phyloP scores from a whole-genome alignment of 2,329 filamentous ascomycete genomes.

The Aspergillus piperis region DNA sequence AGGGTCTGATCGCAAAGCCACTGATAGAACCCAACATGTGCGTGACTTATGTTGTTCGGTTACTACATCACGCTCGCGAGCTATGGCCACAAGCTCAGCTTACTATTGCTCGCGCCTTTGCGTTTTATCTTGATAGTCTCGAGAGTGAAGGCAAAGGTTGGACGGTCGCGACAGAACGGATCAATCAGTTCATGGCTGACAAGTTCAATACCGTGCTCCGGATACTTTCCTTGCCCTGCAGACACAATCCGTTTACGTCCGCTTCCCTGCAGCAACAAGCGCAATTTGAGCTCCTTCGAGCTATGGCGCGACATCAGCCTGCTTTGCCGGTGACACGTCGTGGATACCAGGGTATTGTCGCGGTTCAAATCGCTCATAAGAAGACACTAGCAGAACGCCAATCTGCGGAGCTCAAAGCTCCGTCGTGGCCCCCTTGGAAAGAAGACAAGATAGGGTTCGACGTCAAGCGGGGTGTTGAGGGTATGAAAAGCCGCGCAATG shows the following conservation, averaged over 20 bases:
- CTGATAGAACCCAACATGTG: conserved; percentile 33
- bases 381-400: conserved; percentile 59
- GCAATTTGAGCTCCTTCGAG: conserved; percentile 58
- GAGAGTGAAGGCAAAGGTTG: conserved; percentile 1
- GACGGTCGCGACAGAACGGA: conserved; percentile 11
- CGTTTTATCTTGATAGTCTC: conserved; percentile 33
- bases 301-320: conserved; percentile 58
- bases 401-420: conserved; percentile 61
- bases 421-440: conserved; percentile 68
- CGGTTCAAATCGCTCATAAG: conserved; percentile 58
- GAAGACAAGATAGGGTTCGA: conserved; percentile 63
- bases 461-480: conserved; percentile 56
- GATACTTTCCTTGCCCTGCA: conserved; percentile 52
- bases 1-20: conserved; percentile 9
- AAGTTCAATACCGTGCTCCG: conserved; percentile 54
- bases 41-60: conserved; percentile 46
- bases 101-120: conserved; percentile 44
- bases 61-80: conserved; percentile 54
- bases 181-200: conserved; percentile 36
- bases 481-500: conserved; percentile 59
- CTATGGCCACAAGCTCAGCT: conserved; percentile 51
- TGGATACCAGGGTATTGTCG: conserved; percentile 59
- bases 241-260: conserved; percentile 52
- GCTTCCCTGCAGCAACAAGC: conserved; percentile 56
- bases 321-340: conserved; percentile 57